Evolutionary conservation across 2,329 filamentous ascomycete genomes (phyloP), one percentile per base, ranked within the genome.

Genomic region (Madurella fahalii): DNA sequence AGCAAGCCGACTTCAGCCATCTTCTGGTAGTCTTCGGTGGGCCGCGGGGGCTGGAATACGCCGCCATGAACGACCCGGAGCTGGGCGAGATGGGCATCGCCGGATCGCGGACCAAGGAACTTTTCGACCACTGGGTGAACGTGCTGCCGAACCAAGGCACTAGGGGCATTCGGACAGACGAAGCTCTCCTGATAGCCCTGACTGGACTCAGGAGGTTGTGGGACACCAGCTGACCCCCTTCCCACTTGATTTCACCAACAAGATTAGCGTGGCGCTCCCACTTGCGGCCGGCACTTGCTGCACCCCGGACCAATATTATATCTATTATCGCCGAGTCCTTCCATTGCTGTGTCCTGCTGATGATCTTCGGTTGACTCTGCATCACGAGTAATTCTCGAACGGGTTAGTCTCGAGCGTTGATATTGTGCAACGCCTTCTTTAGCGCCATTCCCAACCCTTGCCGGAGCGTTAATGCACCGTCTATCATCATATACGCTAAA

Each of bases 61-160:
- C 89, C 0, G 82, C 89, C 3, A 77, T 80, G 71, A 83, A 83
- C 58, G 80, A 83, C 60, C 70, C 73, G 18, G 71, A 79, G 49
- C 70, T 87, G 34, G 74, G 73, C 47, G 75, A 74, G 43, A 84
- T 84, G 68, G 86, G 83, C 0, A 81, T 93, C 13, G 75, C 77
- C 5, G 83, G 84, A 34, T 75, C 77, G 20, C 84, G 82, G 58
- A 85, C 85, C 8, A 81, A 77, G 60, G 83, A 89, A 61, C 68
- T 93, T 48, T 95, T 95, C 67, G 90, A 95, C 69, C 79, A 85
- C 62, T 95, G 89, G 89, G 77, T 95, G 16, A 89, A 95, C 68
- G 78, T 94, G 43, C 77, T 91, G 60, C 88, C 89, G 3, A 83
- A 84, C 1, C 90, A 95, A 69, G 90, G 89, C 1, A 93, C 88